Evolutionary conservation across 2,329 filamentous ascomycete species (phyloP), one percentile per base, ranked within the genome.

Genomic region (Pseudogymnoascus sp.): DNA sequence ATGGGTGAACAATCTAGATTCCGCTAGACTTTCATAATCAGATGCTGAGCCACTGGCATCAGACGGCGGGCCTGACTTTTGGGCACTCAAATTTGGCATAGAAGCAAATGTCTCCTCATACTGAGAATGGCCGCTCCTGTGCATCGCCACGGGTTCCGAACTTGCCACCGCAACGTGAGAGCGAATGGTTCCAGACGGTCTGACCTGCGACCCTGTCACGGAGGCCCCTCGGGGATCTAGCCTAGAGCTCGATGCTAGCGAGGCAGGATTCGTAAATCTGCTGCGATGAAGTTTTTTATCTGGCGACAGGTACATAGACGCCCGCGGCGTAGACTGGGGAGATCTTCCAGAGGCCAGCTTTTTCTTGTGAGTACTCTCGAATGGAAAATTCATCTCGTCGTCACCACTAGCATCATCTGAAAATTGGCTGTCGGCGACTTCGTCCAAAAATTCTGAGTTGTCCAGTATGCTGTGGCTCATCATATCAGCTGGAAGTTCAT

Each of bases 1-100:
- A 63, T 91, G 88, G 36, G 84, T 90, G 69, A 89, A 93, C 1
- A 92, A 70, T 40, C 83, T 86, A 4, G 90, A 93, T 64, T 83
- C 76, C 2, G 81, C 74, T 17, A 89, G 75, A 63, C 86, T 83
- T 35, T 84, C 78, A 10, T 71, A 40, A 15, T 40, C 57, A 2
- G 57, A 59, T 11, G 37, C 13, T 11, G 57, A 59, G 15, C 13
- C 59, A 50, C 59, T 57, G 4, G 37, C 37, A 59, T 59, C 57
- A 39, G 57, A 59, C 6, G 57, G 57, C 1, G 57, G 57, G 9
- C 57, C 57, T 15, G 37, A 59, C 21, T 11, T 31, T 39, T 39
- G 15, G 7, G 33, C 35, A 59, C 13, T 59, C 21, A 59, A 4
- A 13, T 40, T 59, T 29, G 47, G 47, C 47, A 54, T 33, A 4